A percentile compares a stretch with the other conserved stretches of the same genome.
These are phyloP conservation scores for Rhizopogon vesiculosus DNA, from an alignment of 768 basidiomycete genomes.

Conservation along the genomic window DNA sequence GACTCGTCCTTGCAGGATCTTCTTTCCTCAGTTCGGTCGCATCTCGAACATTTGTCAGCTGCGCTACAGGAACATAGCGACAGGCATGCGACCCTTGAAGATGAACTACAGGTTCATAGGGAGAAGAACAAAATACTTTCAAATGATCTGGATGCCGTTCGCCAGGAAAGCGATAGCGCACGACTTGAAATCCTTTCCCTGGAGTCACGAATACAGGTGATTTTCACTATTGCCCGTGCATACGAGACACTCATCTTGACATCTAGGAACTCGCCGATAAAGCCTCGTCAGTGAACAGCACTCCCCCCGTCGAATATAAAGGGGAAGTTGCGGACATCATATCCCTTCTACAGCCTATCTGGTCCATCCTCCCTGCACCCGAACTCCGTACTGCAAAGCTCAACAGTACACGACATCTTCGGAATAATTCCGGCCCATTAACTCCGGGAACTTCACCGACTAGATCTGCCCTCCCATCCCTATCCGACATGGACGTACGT, in stretches of 20 bases:
- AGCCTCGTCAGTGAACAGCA: slow-evolving; percentile 16
- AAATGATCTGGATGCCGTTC: slow-evolving; percentile 50
- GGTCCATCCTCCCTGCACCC: slow-evolving; percentile 79
- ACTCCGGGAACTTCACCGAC: slow-evolving; percentile 22
- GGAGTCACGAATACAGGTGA: slow-evolving; percentile 36
- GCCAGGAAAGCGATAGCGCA: slow-evolving; percentile 47
- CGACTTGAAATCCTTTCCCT: slow-evolving; percentile 35
- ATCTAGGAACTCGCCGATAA: slow-evolving; percentile 16
- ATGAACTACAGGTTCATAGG: slow-evolving; percentile 40
- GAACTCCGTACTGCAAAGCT: slow-evolving; percentile 74
- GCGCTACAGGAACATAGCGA: slow-evolving; percentile 39
- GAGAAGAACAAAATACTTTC: slow-evolving; percentile 44
- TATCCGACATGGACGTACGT: slow-evolving; percentile 83
- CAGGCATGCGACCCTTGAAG: slow-evolving; percentile 42
- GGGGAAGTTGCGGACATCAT: slow-evolving; percentile 53
- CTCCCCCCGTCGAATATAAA: slow-evolving; percentile 26
- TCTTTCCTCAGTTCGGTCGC: slow-evolving; percentile 42
- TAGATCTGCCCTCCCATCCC: slow-evolving; percentile 39
- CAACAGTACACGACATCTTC: slow-evolving; percentile 41
- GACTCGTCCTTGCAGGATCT: slow-evolving; percentile 48
- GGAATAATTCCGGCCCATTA: slow-evolving; percentile 38
- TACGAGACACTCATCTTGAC: slow-evolving; percentile 5
- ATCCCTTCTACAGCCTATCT: slow-evolving; percentile 65
- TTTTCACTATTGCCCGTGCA: neutral
- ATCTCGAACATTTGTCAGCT: slow-evolving; percentile 44